These are phyloP conservation scores for Globisporangium cylindrosporum DNA, from an alignment of 352 stramenopile genomes.

Conservation along the genomic window DNA sequence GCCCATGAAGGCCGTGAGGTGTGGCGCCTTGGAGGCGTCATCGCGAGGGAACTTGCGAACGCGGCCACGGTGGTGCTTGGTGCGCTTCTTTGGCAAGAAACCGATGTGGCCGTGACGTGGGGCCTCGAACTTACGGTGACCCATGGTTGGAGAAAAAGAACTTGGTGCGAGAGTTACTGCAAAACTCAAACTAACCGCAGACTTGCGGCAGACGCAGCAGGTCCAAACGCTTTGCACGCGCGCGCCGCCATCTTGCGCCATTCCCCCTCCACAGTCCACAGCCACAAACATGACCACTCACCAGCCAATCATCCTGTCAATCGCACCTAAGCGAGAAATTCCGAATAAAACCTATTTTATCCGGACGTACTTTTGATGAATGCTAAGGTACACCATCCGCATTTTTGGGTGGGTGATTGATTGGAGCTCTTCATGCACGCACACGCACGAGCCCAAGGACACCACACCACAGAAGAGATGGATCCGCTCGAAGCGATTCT, in stretches of 20 bases:
- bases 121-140: slow-evolving; percentile 98
- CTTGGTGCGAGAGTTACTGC: slow-evolving; percentile 67
- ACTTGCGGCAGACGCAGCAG: too few species aligned
- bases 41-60: slow-evolving; percentile 99
- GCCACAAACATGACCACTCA: background rate
- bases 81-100: slow-evolving; percentile 99
- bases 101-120: slow-evolving; percentile 97
- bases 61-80: slow-evolving; percentile 98
- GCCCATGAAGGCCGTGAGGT: slow-evolving; percentile 99
- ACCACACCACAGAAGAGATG: slow-evolving; percentile 10
- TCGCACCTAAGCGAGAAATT: background rate
- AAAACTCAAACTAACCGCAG: slow-evolving; percentile 72
- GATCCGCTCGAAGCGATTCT: slow-evolving; percentile 76
- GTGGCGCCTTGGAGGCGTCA: slow-evolving; percentile 92
- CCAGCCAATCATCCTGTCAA: slow-evolving; percentile 13
- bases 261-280: background rate
- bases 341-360: slow-evolving; percentile 5
- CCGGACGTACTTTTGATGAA: slow-evolving; percentile 15
- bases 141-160: slow-evolving; percentile 75
- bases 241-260: background rate
- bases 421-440: background rate
- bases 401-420: background rate
- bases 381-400: background rate
- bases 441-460: background rate
- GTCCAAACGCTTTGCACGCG: background rate